A percentile compares a stretch with the other conserved stretches of the same genome.
phyloP scores from a whole-genome alignment of 352 stramenopile species.

The Phytophthora cactorum region DNA sequence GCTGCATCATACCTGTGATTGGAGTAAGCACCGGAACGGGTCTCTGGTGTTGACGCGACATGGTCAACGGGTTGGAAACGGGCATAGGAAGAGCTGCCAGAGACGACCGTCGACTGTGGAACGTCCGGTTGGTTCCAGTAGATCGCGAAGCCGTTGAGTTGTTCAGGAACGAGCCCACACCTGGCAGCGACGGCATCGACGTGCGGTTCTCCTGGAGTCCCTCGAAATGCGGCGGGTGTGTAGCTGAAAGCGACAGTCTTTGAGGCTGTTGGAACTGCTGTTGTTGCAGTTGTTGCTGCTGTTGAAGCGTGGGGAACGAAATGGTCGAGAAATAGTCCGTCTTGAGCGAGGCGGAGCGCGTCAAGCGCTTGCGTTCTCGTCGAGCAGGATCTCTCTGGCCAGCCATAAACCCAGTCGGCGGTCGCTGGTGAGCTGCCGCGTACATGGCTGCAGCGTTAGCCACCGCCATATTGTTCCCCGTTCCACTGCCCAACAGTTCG shows the following conservation, averaged over 20 bases:
- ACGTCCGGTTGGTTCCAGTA: slow-evolving; percentile 30
- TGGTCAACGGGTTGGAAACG: slow-evolving; percentile 30
- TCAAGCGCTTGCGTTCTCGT: slow-evolving; percentile 73
- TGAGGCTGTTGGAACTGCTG: slow-evolving; percentile 24
- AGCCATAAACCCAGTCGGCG: slow-evolving; percentile 35
- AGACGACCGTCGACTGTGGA: slow-evolving; percentile 54
- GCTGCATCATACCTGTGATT: slow-evolving; percentile 79
- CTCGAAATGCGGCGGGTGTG: slow-evolving; percentile 42
- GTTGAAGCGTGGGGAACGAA: slow-evolving; percentile 43
- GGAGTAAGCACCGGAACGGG: slow-evolving; percentile 57
- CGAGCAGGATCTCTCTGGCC: slow-evolving; percentile 47
- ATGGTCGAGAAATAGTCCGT: slow-evolving; percentile 74
- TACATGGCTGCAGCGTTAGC: slow-evolving; percentile 32
- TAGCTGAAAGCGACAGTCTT: slow-evolving; percentile 40
- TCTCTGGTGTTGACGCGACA: slow-evolving; percentile 26
- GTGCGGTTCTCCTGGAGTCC: slow-evolving; percentile 35
- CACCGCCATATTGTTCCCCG: slow-evolving; percentile 11
- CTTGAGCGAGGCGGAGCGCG: slow-evolving; percentile 75
- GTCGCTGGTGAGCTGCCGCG: slow-evolving; percentile 25
- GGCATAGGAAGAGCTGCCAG: slow-evolving; percentile 61
- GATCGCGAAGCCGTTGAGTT: slow-evolving; percentile 19
- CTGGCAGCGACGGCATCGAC: slow-evolving; percentile 43
- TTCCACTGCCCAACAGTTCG: slow-evolving; percentile 39
- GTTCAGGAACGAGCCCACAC: slow-evolving; percentile 44
- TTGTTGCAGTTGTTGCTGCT: slow-evolving; percentile 41